Evolutionary conservation across 2,329 filamentous ascomycete species (phyloP).

Genomic region (Alternaria brassicae): DNA sequence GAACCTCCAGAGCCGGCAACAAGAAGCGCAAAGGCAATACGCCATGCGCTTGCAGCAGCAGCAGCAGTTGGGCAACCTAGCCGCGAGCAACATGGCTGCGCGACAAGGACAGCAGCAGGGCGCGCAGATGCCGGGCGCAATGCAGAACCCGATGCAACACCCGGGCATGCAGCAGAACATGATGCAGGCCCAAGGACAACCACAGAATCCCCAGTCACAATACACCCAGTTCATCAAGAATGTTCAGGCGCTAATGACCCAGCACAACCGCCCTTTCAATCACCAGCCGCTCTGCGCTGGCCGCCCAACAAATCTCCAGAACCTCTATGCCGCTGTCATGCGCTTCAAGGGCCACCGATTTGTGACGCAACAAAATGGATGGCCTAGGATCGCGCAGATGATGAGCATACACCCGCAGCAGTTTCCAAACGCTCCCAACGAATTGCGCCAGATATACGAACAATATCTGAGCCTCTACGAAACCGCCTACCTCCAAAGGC

Average conservation of each 20-base stretch:
- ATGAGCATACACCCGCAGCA: constrained; percentile 53
- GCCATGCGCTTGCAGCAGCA: constrained; percentile 82
- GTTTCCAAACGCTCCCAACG: constrained; percentile 68
- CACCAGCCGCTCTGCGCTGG: constrained; percentile 75
- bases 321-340: constrained; percentile 78
- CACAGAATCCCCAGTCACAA: constrained; percentile 22
- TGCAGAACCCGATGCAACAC: constrained; percentile 31
- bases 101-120: constrained; percentile 49
- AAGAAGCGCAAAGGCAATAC: constrained; percentile 78
- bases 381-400: constrained; percentile 72
- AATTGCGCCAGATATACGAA: constrained; percentile 76
- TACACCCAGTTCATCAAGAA: constrained; percentile 67
- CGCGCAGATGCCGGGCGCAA: constrained; percentile 45
- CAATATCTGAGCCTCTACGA: constrained; percentile 80
- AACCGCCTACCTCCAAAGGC: constrained; percentile 67
- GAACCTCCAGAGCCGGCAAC: constrained; percentile 58
- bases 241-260: constrained; percentile 77
- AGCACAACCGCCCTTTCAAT: constrained; percentile 76
- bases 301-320: constrained; percentile 74
- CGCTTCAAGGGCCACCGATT: constrained; percentile 79
- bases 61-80: constrained; percentile 61
- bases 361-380: constrained; percentile 73
- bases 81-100: constrained; percentile 50
- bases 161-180: constrained; percentile 44
- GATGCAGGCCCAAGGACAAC: constrained; percentile 35